Evolutionary conservation across 495 filamentous ascomycete genomes (phyloP).

Genomic region (Neurospora tetraspora): DNA sequence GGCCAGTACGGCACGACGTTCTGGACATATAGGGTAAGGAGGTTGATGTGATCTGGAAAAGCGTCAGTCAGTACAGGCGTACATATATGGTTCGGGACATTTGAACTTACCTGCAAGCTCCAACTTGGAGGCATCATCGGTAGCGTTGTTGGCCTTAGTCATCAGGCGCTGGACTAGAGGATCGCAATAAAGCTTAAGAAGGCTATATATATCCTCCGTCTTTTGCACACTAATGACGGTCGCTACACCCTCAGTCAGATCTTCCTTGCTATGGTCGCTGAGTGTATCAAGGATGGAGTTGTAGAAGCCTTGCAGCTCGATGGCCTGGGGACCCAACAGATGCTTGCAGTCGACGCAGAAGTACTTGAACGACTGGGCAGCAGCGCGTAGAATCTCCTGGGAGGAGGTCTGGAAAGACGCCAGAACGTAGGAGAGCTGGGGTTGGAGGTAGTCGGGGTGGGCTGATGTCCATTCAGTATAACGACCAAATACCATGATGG

Average conservation of each 20-base stretch:
- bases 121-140: conserved; percentile 67
- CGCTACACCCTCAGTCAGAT: conserved; percentile 90
- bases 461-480: conserved; percentile 97
- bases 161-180: conserved; percentile 81
- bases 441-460: conserved; percentile 82
- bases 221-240: conserved; percentile 83
- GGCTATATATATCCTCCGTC: conserved; percentile 62
- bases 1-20: conserved; percentile 67
- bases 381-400: conserved; percentile 79
- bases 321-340: conserved; percentile 66
- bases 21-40: conserved; percentile 84
- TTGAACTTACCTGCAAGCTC: conserved; percentile 63
- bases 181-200: conserved; percentile 87
- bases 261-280: conserved; percentile 78
- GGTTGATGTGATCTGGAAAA: conserved; percentile 66
- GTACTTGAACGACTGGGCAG: conserved; percentile 92
- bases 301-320: conserved; percentile 84
- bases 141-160: conserved; percentile 74
- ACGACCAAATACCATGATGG: conserved; percentile 89
- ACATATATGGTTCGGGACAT: not conserved
- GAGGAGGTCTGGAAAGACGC: conserved; percentile 77
- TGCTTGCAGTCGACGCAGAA: conserved; percentile 90
- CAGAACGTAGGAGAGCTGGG: conserved; percentile 90
- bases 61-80: conserved; percentile 17
- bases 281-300: conserved; percentile 77